Evolutionary conservation across 2,329 filamentous ascomycete species (phyloP).

Genomic region (Xenosphaeropsis pyriputrescens): DNA sequence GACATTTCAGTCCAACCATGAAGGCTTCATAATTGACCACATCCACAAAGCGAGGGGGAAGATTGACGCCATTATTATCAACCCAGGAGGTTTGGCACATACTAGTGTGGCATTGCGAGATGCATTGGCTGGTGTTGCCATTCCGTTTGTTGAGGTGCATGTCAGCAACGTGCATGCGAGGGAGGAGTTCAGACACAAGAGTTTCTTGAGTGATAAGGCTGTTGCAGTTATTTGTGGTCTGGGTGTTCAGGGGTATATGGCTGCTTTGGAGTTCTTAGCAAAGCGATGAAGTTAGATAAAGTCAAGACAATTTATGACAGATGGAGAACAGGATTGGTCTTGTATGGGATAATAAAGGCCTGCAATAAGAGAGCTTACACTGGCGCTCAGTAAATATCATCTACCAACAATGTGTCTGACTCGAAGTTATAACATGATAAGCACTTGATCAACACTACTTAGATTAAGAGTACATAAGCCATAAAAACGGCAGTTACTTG

Average conservation of each 20-base stretch:
- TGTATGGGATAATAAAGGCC: too few relatives aligned
- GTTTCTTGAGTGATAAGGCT: conserved; percentile 64
- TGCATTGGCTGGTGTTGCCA: conserved; percentile 50
- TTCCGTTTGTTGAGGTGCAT: conserved; percentile 69
- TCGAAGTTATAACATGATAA: too few relatives aligned
- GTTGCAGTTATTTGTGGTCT: conserved; percentile 58
- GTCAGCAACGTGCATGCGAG: conserved; percentile 60
- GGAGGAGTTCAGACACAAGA: conserved; percentile 54
- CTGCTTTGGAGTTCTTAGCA: conserved; percentile 39
- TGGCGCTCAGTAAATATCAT: too few relatives aligned
- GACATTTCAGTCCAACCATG: conserved; percentile 63
- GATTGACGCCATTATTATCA: conserved; percentile 57
- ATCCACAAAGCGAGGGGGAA: conserved; percentile 50
- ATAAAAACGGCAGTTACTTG: too few relatives aligned
- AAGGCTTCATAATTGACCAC: conserved; percentile 59
- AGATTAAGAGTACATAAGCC: too few relatives aligned
- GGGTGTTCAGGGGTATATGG: conserved; percentile 45
- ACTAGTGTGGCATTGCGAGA: conserved; percentile 66
- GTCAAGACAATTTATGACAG: too few relatives aligned
- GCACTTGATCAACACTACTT: too few relatives aligned
- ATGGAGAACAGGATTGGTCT: too few relatives aligned
- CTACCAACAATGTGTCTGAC: too few relatives aligned
- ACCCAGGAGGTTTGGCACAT: conserved; percentile 62
- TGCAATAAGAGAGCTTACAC: too few relatives aligned
- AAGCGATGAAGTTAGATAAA: conserved; percentile 15